A percentile compares a stretch with the other conserved stretches of the same genome.
Evolutionary conservation across 139 green algal species (phyloP).

Genomic region (Picochlorum sp.): DNA sequence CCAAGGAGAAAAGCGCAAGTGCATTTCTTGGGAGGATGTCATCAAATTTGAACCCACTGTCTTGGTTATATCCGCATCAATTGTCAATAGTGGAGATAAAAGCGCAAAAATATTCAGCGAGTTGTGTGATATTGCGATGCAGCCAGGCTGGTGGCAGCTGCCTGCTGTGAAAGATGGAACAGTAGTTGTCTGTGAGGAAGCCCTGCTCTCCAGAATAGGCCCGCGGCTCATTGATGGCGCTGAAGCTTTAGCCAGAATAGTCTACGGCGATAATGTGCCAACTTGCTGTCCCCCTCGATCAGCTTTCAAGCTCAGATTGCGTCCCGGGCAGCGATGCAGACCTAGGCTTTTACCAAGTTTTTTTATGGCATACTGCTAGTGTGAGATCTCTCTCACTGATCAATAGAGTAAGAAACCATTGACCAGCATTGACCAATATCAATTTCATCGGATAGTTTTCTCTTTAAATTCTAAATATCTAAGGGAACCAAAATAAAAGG

Average conservation of each 20-base stretch:
- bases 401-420: no score
- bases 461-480: no score
- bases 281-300: constrained; percentile 9
- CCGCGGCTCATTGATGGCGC: constrained; percentile 76
- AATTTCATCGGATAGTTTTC: no score
- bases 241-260: constrained; percentile 64
- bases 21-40: constrained; percentile 38
- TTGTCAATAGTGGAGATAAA: constrained; percentile 1
- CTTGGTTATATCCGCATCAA: constrained; percentile 30
- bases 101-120: constrained; percentile 10
- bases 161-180: constrained; percentile 59
- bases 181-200: constrained; percentile 63
- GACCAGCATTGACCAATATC: no score
- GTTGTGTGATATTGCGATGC: constrained; percentile 47
- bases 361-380: constrained; percentile 35
- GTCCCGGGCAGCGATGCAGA: constrained; percentile 63
- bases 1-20: constrained; percentile 26
- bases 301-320: constrained; percentile 60
- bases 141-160: constrained; percentile 80
- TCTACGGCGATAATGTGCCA: constrained; percentile 47
- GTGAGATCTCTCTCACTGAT: not conserved
- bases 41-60: constrained; percentile 57
- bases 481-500: no score
- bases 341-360: constrained; percentile 57
- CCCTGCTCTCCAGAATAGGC: constrained; percentile 48